Evolutionary conservation across 1,139 yeast species (phyloP).

Genomic region (Geotrichum carabidarum): DNA sequence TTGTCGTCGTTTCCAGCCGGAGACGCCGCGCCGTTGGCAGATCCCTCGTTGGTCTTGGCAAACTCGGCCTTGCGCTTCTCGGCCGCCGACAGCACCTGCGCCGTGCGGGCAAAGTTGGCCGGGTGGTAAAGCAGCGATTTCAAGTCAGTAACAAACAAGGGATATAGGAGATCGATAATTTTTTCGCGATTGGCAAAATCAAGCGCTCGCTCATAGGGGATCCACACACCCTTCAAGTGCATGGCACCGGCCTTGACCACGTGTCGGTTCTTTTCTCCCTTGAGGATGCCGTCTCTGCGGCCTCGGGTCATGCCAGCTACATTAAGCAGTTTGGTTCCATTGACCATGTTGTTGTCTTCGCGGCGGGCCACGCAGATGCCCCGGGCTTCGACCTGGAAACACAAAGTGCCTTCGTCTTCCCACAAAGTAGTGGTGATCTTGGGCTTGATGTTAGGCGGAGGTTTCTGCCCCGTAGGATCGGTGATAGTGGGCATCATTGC

Average conservation of each 20-base stretch:
- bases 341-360: conserved; percentile 88
- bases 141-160: conserved; percentile 80
- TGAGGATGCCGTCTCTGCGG: conserved; percentile 85
- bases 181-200: conserved; percentile 89
- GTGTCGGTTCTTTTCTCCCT: conserved; percentile 80
- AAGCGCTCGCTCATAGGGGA: conserved; percentile 88
- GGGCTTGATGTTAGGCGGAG: conserved; percentile 65
- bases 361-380: conserved; percentile 87
- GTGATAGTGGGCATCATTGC: conserved; percentile 31
- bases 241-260: conserved; percentile 95
- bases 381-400: conserved; percentile 93
- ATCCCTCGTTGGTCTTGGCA: conserved; percentile 12
- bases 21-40: not conserved
- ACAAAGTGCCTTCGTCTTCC: conserved; percentile 93
- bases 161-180: conserved; percentile 78
- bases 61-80: conserved; percentile 25
- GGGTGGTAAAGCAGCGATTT: conserved; percentile 54
- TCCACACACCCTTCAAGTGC: conserved; percentile 98
- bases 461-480: conserved; percentile 53
- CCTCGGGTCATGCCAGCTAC: conserved; percentile 97
- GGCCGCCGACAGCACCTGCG: conserved; percentile 23
- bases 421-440: conserved; percentile 92
- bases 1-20: not conserved
- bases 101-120: conserved; percentile 27
- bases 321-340: conserved; percentile 86